phyloP scores from a whole-genome alignment of 129 eudicot species.

The Tagetes erecta region DNA sequence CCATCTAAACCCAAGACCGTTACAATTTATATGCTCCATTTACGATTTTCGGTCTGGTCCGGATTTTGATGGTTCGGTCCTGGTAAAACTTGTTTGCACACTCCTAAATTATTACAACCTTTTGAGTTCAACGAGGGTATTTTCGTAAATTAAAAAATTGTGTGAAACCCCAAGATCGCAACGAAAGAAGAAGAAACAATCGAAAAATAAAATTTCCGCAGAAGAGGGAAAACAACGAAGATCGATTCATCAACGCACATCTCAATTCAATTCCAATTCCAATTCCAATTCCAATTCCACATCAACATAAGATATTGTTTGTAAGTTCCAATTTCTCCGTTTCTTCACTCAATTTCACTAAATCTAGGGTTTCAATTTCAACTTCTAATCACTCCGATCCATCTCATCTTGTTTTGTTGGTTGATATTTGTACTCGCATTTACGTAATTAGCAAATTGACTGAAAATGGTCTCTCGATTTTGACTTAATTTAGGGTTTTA shows the following conservation, averaged over 20 bases:
- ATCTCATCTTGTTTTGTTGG: not conserved
- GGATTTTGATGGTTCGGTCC: too few relatives aligned
- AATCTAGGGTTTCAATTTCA: conserved; percentile 41
- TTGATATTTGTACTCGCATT: not conserved
- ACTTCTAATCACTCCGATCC: conserved; percentile 3
- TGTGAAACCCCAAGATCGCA: conserved; percentile 27
- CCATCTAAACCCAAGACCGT: too few relatives aligned
- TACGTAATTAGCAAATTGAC: not conserved
- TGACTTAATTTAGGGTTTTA: conserved; percentile 19
- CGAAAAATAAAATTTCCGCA: conserved; percentile 16
- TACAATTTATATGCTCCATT: too few relatives aligned
- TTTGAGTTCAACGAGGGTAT: conserved; percentile 11
- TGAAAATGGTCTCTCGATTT: conserved; percentile 2
- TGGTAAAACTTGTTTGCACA: too few relatives aligned
- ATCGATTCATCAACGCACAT: not conserved
- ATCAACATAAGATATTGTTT: not conserved
- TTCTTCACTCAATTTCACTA: conserved; percentile 11
- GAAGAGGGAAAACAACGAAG: conserved; percentile 12
- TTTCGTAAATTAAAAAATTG: conserved; percentile 23
- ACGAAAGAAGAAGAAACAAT: conserved; percentile 7
- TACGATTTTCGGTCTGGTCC: too few relatives aligned
- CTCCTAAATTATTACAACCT: not conserved
- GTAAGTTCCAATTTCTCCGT: conserved; percentile 15
- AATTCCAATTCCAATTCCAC: not conserved
- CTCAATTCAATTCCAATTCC: not conserved